phyloP scores from a whole-genome alignment of 345 rosid species.

The Lumnitzera racemosa region DNA sequence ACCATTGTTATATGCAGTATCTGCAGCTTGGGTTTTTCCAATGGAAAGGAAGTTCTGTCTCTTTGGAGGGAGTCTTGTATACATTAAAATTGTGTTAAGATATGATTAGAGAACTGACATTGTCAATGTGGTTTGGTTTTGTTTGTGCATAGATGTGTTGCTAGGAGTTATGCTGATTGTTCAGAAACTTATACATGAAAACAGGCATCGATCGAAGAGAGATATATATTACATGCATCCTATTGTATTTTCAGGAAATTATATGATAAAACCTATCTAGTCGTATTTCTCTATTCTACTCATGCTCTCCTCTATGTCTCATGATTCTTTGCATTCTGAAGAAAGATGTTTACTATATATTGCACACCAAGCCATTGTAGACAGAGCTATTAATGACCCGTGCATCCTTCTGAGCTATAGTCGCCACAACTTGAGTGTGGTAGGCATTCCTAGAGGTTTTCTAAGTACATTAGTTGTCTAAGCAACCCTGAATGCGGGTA shows the following conservation, averaged over 20 bases:
- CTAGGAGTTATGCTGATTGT: constrained; percentile 69
- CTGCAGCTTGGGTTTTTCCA: constrained; percentile 2
- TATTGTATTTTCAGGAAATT: constrained; percentile 55
- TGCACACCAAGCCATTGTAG: constrained; percentile 81
- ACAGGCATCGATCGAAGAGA: constrained; percentile 73
- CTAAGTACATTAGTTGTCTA: no score
- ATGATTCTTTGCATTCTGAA: neutral
- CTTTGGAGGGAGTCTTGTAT: neutral
- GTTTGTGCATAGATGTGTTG: constrained; percentile 49
- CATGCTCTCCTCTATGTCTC: neutral
- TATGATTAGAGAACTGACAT: neutral
- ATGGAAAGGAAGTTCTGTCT: neutral
- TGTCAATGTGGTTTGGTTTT: no score
- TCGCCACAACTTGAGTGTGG: constrained; percentile 92
- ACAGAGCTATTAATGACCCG: constrained; percentile 75
- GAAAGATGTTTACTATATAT: constrained; percentile 3
- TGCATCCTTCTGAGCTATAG: constrained; percentile 87
- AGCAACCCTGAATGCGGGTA: no score
- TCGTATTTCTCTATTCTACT: neutral
- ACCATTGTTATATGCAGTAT: neutral
- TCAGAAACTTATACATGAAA: constrained; percentile 75
- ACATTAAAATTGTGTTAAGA: neutral
- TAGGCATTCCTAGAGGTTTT: constrained; percentile 21
- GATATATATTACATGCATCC: constrained; percentile 97
- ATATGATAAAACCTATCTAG: neutral